phyloP scores from a whole-genome alignment of 805 yeast genomes.

The Barnettozyma sucrosica region DNA sequence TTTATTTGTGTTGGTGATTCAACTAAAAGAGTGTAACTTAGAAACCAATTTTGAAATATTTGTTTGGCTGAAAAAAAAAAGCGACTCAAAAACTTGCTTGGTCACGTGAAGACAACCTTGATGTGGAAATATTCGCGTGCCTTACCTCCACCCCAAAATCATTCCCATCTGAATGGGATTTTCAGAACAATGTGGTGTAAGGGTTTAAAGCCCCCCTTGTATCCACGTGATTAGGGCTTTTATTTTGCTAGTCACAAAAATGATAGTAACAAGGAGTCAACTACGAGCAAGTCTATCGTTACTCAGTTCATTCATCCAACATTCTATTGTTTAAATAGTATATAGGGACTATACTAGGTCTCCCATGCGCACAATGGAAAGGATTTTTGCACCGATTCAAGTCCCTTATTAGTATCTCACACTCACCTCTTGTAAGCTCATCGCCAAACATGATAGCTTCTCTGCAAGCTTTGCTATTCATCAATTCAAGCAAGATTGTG shows the following conservation, averaged over 20 bases:
- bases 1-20: slow-evolving; percentile 9
- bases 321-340: slow-evolving; percentile 18
- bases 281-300: background rate
- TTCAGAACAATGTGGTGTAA: background rate
- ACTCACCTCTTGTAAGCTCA: slow-evolving; percentile 35
- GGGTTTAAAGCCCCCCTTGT: background rate
- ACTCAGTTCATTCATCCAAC: background rate
- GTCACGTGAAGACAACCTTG: slow-evolving; percentile 7
- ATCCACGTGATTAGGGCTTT: background rate
- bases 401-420: slow-evolving; percentile 36
- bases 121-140: slow-evolving; percentile 3
- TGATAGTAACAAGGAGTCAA: background rate
- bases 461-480: slow-evolving; percentile 62
- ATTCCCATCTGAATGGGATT: background rate
- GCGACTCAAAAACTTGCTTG: slow-evolving; percentile 10
- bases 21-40: slow-evolving; percentile 4
- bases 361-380: slow-evolving; percentile 81
- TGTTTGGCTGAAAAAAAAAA: slow-evolving; percentile 7
- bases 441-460: slow-evolving; percentile 72
- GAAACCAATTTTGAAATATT: background rate
- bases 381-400: slow-evolving; percentile 52
- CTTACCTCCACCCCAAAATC: background rate
- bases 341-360: slow-evolving; percentile 66
- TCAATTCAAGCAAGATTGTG: slow-evolving; percentile 38
- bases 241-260: background rate